phyloP scores from a whole-genome alignment of 1,284 basidiomycete species.

The Amylostereum areolatum region DNA sequence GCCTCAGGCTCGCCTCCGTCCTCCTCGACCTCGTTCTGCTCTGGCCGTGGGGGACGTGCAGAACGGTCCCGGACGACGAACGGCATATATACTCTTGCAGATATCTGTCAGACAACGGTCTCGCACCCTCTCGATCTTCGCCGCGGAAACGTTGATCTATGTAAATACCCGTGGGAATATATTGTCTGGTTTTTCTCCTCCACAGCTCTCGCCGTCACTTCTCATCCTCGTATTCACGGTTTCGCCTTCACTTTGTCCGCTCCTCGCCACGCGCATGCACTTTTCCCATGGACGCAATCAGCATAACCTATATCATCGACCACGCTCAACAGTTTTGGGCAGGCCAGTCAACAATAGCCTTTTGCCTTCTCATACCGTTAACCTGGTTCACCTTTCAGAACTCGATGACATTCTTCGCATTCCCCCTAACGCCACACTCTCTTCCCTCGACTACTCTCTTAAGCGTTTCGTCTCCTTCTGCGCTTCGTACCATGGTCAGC shows the following conservation, averaged over 20 bases:
- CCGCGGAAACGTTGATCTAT: background rate
- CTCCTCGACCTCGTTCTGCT: too few species aligned
- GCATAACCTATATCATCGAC: constrained; percentile 76
- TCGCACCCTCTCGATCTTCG: too few species aligned
- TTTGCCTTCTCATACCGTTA: constrained; percentile 4
- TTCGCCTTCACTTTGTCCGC: background rate
- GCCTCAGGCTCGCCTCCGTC: too few species aligned
- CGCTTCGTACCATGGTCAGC: constrained; percentile 74
- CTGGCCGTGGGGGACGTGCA: too few species aligned
- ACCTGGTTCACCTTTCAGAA: constrained; percentile 47
- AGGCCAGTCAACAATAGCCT: constrained; percentile 41
- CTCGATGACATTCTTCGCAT: constrained; percentile 77
- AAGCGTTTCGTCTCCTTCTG: constrained; percentile 74
- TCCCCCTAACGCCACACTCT: constrained; percentile 61
- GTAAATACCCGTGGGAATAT: background rate
- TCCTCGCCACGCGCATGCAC: background rate
- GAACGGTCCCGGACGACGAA: too few species aligned
- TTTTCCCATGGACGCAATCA: constrained; percentile 34
- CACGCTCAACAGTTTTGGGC: constrained; percentile 83
- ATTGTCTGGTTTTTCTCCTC: background rate
- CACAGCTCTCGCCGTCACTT: background rate
- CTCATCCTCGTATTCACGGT: background rate
- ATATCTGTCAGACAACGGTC: too few species aligned
- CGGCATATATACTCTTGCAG: too few species aligned
- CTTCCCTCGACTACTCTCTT: constrained; percentile 72